Conservation (phyloP, 768 basidiomycete species). For the Cytidiella melzeri region DNA sequence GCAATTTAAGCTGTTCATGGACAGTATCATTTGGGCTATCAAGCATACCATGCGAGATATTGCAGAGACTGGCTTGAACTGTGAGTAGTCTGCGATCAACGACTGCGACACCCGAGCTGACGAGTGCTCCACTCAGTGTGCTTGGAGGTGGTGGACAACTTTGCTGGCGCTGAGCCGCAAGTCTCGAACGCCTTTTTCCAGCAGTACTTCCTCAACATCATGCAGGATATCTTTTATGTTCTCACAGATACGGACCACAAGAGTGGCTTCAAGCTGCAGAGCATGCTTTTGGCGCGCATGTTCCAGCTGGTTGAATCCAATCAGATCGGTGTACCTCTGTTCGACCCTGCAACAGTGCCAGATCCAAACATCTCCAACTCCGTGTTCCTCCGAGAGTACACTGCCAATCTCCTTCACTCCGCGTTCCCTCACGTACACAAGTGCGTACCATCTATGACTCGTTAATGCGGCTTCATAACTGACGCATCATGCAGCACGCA, state of each 20-base stretch:
- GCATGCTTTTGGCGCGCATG: conserved; percentile 84
- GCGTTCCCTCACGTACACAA: conserved; percentile 92
- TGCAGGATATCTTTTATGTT: conserved; percentile 96
- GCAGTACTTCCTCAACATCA: conserved; percentile 87
- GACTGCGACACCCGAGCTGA: background rate
- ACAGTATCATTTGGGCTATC: conserved; percentile 99
- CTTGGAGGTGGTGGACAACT: conserved; percentile 93
- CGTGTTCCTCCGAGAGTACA: conserved; percentile 78
- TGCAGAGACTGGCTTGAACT: conserved; percentile 80
- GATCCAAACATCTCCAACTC: conserved; percentile 74
- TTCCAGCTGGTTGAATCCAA: conserved; percentile 88
- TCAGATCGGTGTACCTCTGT: conserved; percentile 75
- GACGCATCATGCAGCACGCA: conserved; percentile 44
- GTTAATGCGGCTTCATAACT: conserved; percentile 9
- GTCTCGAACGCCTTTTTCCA: conserved; percentile 94
- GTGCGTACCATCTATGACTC: conserved; percentile 37
- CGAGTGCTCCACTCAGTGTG: conserved; percentile 49
- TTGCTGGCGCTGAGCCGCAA: conserved; percentile 69
- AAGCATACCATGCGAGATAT: conserved; percentile 99
- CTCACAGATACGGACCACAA: conserved; percentile 98
- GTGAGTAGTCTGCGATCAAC: conserved; percentile 34
- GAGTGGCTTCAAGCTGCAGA: conserved; percentile 96
- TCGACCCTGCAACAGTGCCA: conserved; percentile 66
- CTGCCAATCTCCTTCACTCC: conserved; percentile 74
- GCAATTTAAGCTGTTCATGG: conserved; percentile 97